Evolutionary conservation across 2,329 filamentous ascomycete genomes (phyloP).

Genomic region (Tolypocladium sp.): DNA sequence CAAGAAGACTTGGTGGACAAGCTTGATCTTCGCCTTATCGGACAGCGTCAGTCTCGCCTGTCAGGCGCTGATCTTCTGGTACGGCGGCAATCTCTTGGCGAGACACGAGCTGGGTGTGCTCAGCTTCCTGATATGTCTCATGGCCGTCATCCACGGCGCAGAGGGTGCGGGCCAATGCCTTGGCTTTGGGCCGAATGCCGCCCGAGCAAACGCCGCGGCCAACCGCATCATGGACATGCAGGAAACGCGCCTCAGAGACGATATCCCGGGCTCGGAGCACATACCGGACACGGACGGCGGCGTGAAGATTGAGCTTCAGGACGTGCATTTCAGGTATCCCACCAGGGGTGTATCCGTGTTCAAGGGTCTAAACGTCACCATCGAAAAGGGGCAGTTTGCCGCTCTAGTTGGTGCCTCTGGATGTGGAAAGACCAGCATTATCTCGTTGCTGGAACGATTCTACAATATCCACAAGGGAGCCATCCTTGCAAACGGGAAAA

Average conservation of each 20-base stretch:
- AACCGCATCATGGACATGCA: constrained; percentile 49
- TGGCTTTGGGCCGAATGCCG: constrained; percentile 55
- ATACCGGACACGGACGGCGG: constrained; percentile 40
- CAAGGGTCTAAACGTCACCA: constrained; percentile 50
- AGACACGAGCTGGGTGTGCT: constrained; percentile 35
- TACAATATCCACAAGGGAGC: too few species aligned
- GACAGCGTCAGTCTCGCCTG: constrained; percentile 57
- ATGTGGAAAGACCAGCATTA: constrained; percentile 64
- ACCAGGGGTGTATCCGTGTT: constrained; percentile 48
- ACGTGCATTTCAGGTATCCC: constrained; percentile 53
- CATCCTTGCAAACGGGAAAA: constrained; percentile 54
- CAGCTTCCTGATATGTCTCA: constrained; percentile 49
- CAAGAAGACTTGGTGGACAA: constrained; percentile 51
- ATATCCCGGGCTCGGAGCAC: constrained; percentile 16
- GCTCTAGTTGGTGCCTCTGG: constrained; percentile 63
- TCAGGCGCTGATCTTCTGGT: constrained; percentile 58
- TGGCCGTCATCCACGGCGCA: constrained; percentile 57
- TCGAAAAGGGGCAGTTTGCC: constrained; percentile 60
- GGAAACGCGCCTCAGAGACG: constrained; percentile 28
- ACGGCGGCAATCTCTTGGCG: constrained; percentile 52
- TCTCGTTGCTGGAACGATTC: constrained; percentile 50
- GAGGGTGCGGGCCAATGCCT: constrained; percentile 60
- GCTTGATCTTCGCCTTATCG: constrained; percentile 58
- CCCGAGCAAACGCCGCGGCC: constrained; percentile 48
- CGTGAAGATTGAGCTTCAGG: constrained; percentile 45